These are phyloP conservation scores for Cylindrodendrum hubeiense DNA, from an alignment of 2,329 filamentous ascomycete genomes.

Conservation along the genomic window DNA sequence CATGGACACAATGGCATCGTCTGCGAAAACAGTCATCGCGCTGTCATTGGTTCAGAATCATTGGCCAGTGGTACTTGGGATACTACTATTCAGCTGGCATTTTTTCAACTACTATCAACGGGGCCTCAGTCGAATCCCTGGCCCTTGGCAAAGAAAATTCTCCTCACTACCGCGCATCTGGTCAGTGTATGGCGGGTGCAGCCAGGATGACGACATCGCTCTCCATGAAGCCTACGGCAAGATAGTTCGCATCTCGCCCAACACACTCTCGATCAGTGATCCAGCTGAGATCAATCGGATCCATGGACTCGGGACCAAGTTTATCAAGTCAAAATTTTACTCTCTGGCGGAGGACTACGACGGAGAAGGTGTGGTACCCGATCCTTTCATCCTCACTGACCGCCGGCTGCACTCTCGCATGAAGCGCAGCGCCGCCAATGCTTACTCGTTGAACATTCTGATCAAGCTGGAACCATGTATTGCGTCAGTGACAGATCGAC, in stretches of 20 bases:
- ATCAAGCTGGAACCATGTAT: neutral
- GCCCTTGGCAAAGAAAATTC: no score
- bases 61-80: no score
- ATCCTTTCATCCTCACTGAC: slow-evolving; percentile 7
- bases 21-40: no score
- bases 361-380: slow-evolving; percentile 4
- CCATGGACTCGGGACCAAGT: slow-evolving; percentile 2
- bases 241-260: neutral
- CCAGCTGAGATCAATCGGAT: slow-evolving; percentile 1
- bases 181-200: no score
- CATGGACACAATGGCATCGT: no score
- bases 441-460: neutral
- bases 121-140: no score
- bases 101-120: no score
- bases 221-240: slow-evolving; percentile 3
- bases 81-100: no score
- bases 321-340: slow-evolving; percentile 5
- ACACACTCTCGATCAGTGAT: neutral
- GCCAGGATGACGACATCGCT: neutral
- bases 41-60: no score
- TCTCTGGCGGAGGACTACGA: neutral
- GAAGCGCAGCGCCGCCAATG: slow-evolving; percentile 5
- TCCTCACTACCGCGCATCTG: no score
- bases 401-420: neutral
- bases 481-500: neutral